Evolutionary conservation across 2,329 filamentous ascomycete genomes (phyloP).

Genomic region (Thelonectria olida): DNA sequence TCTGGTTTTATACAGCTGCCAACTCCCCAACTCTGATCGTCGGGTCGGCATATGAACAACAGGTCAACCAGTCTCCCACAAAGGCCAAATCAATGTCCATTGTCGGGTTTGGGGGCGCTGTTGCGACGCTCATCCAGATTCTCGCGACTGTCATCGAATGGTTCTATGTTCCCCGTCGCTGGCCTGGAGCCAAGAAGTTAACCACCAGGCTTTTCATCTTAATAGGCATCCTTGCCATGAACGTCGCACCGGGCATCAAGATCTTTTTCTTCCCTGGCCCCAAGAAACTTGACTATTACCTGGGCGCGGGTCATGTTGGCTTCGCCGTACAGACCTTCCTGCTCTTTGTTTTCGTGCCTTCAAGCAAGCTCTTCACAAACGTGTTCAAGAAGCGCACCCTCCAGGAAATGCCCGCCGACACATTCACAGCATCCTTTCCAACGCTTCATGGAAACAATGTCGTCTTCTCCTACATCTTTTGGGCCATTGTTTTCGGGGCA

Average conservation of each 20-base stretch:
- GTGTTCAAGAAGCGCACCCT: slow-evolving; percentile 93
- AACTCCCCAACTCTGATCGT: slow-evolving; percentile 91
- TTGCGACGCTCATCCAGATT: slow-evolving; percentile 87
- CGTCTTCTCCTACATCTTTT: slow-evolving; percentile 97
- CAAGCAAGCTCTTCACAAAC: slow-evolving; percentile 94
- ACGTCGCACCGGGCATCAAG: slow-evolving; percentile 85
- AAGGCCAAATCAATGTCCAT: slow-evolving; percentile 81
- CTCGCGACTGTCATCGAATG: slow-evolving; percentile 89
- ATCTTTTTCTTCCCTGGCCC: slow-evolving; percentile 72
- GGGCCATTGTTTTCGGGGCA: slow-evolving; percentile 87
- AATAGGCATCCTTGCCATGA: slow-evolving; percentile 80
- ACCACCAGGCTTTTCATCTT: slow-evolving; percentile 91
- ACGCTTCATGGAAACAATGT: slow-evolving; percentile 89
- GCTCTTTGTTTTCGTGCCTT: slow-evolving; percentile 95
- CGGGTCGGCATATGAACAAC: slow-evolving; percentile 79
- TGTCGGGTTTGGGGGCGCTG: slow-evolving; percentile 83
- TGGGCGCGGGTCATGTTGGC: slow-evolving; percentile 94
- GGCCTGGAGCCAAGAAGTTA: slow-evolving; percentile 96
- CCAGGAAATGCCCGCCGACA: slow-evolving; percentile 96
- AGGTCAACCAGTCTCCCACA: slow-evolving; percentile 79
- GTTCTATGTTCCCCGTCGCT: slow-evolving; percentile 91
- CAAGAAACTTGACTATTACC: slow-evolving; percentile 65
- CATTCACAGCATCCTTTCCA: slow-evolving; percentile 95
- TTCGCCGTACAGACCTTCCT: slow-evolving; percentile 87
- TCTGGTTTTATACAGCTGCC: slow-evolving; percentile 97